These are phyloP conservation scores for Barnettozyma wickerhamii DNA, from an alignment of 805 yeast genomes.

Conservation along the genomic window DNA sequence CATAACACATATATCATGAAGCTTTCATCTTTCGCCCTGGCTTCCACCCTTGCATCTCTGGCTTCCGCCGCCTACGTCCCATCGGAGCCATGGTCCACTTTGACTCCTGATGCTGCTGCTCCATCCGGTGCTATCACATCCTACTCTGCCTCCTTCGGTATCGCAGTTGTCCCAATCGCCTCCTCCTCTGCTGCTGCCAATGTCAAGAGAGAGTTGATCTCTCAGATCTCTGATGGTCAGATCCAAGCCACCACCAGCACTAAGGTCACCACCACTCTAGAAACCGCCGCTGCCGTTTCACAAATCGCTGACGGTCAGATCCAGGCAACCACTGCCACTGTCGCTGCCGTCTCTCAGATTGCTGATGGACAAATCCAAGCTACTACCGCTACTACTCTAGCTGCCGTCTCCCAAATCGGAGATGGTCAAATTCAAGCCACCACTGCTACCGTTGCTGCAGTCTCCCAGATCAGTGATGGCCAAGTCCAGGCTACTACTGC, in stretches of 20 bases:
- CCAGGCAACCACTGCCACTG: conserved; percentile 25
- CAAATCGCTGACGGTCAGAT: conserved; percentile 30
- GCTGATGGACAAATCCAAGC: conserved; percentile 26
- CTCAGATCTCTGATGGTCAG: conserved; percentile 29
- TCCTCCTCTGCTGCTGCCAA: conserved; percentile 9
- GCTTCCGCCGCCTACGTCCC: conserved; percentile 61
- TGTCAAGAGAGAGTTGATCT: conserved; percentile 19
- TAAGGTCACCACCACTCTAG: conserved; percentile 20
- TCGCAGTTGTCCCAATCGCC: conserved; percentile 51
- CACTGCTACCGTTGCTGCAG: conserved; percentile 17
- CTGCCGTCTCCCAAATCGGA: conserved; percentile 18
- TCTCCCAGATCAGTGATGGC: conserved; percentile 25
- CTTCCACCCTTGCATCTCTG: conserved; percentile 40
- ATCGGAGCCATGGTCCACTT: conserved; percentile 64
- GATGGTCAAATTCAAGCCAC: conserved; percentile 12
- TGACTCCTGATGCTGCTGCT: conserved; percentile 56
- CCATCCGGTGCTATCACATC: conserved; percentile 54
- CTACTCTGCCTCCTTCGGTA: conserved; percentile 58
- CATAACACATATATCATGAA: conserved; percentile 21
- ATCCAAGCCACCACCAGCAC: conserved; percentile 29
- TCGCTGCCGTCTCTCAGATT: conserved; percentile 27
- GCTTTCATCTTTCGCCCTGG: conserved; percentile 28
- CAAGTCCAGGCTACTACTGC: conserved; percentile 21
- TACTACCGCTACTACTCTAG: conserved; percentile 20
- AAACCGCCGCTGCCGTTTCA: conserved; percentile 27